Base-by-base conservation (phyloP, 768 basidiomycete genomes). In the Mycena maculata region DNA sequence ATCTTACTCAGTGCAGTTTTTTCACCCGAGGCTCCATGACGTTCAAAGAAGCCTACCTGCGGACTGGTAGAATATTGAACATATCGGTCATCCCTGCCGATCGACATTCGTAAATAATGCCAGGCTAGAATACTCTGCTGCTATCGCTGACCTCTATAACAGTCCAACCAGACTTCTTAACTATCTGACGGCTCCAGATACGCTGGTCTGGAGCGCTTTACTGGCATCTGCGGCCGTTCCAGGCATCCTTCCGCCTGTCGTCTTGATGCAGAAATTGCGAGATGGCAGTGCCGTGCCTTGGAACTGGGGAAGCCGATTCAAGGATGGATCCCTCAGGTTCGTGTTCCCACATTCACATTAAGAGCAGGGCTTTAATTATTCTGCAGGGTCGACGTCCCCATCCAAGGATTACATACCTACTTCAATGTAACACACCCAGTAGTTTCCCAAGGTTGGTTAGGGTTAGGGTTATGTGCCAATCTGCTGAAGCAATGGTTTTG, bases 121-220 rank as follows among this genome's bases (percentile, higher is more conserved):
- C n/a, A n/a, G n/a, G 13, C 84, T 69, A 71, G 27, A 15, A 49
- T 25, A 45, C 25, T 65, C 8, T 23, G 41, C 31, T 16, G 48
- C 48, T 38, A 30, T 30, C 39, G 27, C 60, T 71, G 1, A 74
- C 65, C 67, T 58, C 25, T 20, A 36, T 41, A 50, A 22, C 49
- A 95, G 94, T 15, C 98, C 98, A 2, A 98, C 98, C 2, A 98
- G 98, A 78, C 81, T 99, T 3, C 83, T 99, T 13, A 99, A 99
- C 76, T 95, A 98, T 74, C 87, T 98, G 67, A 96, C 95, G 22
- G 93, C 96, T n/a, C 98, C 98, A 0, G 93, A 99, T 76, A 92
- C 91, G 4, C 82, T 93, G 22, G 92, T 93, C 60, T 94, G 92
- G 92, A 90, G 87, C 47, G 91, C 92, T 3, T 72, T 93, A 39